These are phyloP conservation scores for Pelargonium hybrid DNA, from an alignment of 441 rosid species.

Conservation along the genomic window DNA sequence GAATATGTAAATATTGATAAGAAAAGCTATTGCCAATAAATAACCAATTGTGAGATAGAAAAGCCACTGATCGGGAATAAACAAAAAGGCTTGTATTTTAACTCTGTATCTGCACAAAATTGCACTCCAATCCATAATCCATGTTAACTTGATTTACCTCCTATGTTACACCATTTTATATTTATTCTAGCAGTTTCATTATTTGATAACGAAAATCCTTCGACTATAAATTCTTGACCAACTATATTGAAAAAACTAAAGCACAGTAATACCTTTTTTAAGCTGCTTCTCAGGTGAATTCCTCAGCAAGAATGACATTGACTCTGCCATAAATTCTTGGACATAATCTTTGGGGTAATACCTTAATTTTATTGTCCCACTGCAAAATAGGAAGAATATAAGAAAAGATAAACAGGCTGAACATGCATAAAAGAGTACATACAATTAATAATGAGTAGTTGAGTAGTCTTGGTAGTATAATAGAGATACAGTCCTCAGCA, in stretches of 20 bases:
- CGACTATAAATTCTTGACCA: not conserved
- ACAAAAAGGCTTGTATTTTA: no score
- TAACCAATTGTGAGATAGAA: no score
- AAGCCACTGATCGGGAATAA: no score
- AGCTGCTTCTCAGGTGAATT: slow-evolving; percentile 51
- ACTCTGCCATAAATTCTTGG: slow-evolving; percentile 63
- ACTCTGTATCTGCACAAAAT: no score
- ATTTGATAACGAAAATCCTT: not conserved
- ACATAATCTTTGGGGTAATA: slow-evolving; percentile 57
- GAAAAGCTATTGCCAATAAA: no score
- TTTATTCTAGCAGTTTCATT: not conserved
- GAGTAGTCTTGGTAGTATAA: not conserved
- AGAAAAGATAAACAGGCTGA: not conserved
- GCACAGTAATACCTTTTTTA: slow-evolving; percentile 38
- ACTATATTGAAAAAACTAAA: not conserved
- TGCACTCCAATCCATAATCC: no score
- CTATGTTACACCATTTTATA: no score
- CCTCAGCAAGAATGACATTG: slow-evolving; percentile 83
- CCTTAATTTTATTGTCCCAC: slow-evolving; percentile 59
- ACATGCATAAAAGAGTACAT: not conserved
- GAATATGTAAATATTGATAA: no score
- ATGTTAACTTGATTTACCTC: no score
- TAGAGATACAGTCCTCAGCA: not conserved
- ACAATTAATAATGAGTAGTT: not conserved
- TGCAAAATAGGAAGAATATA: slow-evolving; percentile 25